Percentiles rank a stretch among this genome's conserved stretches.
phyloP scores from a whole-genome alignment of 1,139 yeast genomes.

The Nakaseomyces nivariensis region DNA sequence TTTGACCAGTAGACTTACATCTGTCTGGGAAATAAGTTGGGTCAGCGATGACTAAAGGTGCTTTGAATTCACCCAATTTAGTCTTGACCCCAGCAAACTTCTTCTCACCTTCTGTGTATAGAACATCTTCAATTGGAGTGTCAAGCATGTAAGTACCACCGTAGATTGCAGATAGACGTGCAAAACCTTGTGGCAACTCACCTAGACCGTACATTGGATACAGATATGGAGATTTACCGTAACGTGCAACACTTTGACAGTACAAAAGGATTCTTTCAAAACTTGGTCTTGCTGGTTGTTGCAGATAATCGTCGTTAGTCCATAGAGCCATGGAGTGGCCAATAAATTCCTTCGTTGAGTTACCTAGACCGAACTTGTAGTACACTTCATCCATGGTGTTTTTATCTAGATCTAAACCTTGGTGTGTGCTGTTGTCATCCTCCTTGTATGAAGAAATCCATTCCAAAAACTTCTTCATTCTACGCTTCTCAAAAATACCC shows the following conservation, averaged over 20 bases:
- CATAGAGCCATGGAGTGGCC: slow-evolving; percentile 99
- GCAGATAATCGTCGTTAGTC: slow-evolving; percentile 84
- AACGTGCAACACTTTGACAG: slow-evolving; percentile 83
- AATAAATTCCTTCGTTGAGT: slow-evolving; percentile 89
- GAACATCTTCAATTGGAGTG: slow-evolving; percentile 85
- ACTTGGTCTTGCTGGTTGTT: slow-evolving; percentile 86
- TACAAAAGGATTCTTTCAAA: slow-evolving; percentile 78
- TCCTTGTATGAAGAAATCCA: slow-evolving; percentile 78
- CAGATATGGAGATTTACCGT: slow-evolving; percentile 92
- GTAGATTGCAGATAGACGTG: slow-evolving; percentile 90
- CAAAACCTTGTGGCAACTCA: slow-evolving; percentile 97
- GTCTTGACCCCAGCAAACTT: slow-evolving; percentile 81
- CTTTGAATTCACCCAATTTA: slow-evolving; percentile 84
- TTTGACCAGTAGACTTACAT: slow-evolving; percentile 76
- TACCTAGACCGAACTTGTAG: slow-evolving; percentile 80
- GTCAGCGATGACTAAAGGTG: slow-evolving; percentile 92
- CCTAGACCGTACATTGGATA: slow-evolving; percentile 96
- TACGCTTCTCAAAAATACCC: slow-evolving; percentile 94
- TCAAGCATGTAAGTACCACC: slow-evolving; percentile 99
- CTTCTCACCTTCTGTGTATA: slow-evolving; percentile 48
- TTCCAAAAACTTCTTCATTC: slow-evolving; percentile 87
- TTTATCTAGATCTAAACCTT: slow-evolving; percentile 73
- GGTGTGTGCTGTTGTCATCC: slow-evolving; percentile 70
- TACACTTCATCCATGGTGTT: slow-evolving; percentile 91
- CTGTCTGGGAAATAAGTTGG: slow-evolving; percentile 95